phyloP scores from a whole-genome alignment of 768 basidiomycete species.

The Coprinopsis cinerea region DNA sequence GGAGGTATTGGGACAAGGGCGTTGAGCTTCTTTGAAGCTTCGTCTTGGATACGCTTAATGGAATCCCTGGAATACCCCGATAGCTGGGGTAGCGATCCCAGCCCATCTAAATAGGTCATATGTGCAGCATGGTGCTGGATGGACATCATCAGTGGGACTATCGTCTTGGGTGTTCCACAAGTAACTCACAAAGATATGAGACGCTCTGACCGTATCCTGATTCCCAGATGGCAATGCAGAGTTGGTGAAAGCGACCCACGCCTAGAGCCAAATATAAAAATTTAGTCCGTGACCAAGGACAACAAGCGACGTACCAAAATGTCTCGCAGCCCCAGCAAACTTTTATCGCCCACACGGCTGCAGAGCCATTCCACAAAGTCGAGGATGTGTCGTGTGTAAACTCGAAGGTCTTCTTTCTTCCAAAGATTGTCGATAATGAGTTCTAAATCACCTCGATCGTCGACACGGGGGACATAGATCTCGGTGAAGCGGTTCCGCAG shows the following conservation, averaged over 20 bases:
- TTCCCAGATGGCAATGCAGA: neutral
- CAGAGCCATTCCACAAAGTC: conserved; percentile 83
- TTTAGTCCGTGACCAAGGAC: too few relatives aligned
- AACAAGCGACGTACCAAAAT: conserved; percentile 75
- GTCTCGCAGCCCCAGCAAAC: conserved; percentile 77
- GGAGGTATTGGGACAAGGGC: conserved; percentile 46
- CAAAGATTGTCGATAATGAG: conserved; percentile 74
- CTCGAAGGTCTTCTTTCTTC: conserved; percentile 45
- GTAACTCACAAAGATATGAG: conserved; percentile 63
- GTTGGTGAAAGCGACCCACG: conserved; percentile 91
- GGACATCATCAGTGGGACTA: too few relatives aligned
- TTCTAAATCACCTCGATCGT: conserved; percentile 64
- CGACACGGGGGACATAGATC: conserved; percentile 93
- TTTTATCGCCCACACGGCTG: conserved; percentile 48
- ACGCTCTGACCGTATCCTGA: conserved; percentile 11
- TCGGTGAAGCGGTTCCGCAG: conserved; percentile 97
- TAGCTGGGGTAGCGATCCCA: conserved; percentile 72
- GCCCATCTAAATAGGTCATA: conserved; percentile 88
- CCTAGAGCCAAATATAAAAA: too few relatives aligned
- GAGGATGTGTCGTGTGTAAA: conserved; percentile 58
- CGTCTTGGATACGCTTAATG: conserved; percentile 54
- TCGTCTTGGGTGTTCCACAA: conserved; percentile 11
- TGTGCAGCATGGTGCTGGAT: conserved; percentile 84
- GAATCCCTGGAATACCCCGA: conserved; percentile 55
- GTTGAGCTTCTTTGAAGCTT: conserved; percentile 49